Conservation (phyloP, 164 flowering plant species). For the Aristolochia contorta region DNA sequence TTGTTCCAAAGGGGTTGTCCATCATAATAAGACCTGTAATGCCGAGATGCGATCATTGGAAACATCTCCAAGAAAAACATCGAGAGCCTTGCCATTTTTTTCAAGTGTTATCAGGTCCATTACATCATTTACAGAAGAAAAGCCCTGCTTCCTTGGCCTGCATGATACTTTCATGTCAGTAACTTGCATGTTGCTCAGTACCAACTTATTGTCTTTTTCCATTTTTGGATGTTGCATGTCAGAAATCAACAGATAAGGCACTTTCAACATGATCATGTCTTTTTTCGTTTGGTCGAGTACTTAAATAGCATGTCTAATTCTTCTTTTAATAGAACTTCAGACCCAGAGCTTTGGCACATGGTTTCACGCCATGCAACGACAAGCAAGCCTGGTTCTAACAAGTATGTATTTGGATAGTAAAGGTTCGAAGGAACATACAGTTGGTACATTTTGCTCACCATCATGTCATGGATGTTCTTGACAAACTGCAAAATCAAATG, state of each 20-base stretch:
- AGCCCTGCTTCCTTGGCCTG: constrained; percentile 28
- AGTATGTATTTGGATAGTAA: too few species aligned
- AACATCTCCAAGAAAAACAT: constrained; percentile 64
- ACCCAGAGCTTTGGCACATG: too few species aligned
- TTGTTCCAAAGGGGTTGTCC: not conserved
- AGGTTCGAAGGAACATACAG: constrained; percentile 41
- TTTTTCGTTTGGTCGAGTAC: too few species aligned
- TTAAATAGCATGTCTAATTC: too few species aligned
- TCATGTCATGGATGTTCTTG: constrained; percentile 70
- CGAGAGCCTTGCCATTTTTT: constrained; percentile 70
- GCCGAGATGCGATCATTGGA: constrained; percentile 75
- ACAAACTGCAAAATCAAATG: constrained; percentile 48
- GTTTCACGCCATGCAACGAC: too few species aligned
- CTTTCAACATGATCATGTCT: too few species aligned
- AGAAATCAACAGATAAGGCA: too few species aligned
- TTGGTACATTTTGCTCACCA: constrained; percentile 76
- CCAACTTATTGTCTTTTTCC: too few species aligned
- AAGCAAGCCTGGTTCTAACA: too few species aligned
- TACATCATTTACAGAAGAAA: constrained; percentile 23
- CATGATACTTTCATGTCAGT: constrained; percentile 9
- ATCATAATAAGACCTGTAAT: constrained; percentile 53
- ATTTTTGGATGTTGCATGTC: too few species aligned
- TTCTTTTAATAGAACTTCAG: too few species aligned
- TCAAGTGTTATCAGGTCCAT: constrained; percentile 55
- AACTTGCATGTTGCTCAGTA: too few species aligned